phyloP scores from a whole-genome alignment of 164 flowering plant species.

The Amborella trichopoda region DNA sequence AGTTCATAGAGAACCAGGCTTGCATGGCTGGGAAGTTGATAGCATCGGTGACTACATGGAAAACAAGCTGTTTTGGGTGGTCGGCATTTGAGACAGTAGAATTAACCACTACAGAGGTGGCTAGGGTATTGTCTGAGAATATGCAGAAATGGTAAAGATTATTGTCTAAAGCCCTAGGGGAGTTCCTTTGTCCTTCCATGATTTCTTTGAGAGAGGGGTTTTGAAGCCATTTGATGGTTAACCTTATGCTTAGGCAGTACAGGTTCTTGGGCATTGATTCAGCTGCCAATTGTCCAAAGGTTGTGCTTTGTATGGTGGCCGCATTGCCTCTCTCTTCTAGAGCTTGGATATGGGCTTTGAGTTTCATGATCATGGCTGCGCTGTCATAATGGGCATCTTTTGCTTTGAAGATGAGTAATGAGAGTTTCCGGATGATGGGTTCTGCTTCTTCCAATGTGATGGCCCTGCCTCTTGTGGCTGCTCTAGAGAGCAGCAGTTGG shows the following conservation, averaged over 20 bases:
- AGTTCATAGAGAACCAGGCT: slow-evolving; percentile 63
- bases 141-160: slow-evolving; percentile 82
- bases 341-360: slow-evolving; percentile 88
- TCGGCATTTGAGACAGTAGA: slow-evolving; percentile 71
- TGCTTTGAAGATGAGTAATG: slow-evolving; percentile 71
- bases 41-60: slow-evolving; percentile 67
- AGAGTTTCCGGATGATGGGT: slow-evolving; percentile 48
- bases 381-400: slow-evolving; percentile 87
- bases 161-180: slow-evolving; percentile 65
- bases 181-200: slow-evolving; percentile 42
- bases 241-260: slow-evolving; percentile 50
- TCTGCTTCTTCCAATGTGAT: slow-evolving; percentile 64
- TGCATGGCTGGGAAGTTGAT: slow-evolving; percentile 65
- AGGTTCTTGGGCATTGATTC: slow-evolving; percentile 71
- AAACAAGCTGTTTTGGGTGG: slow-evolving; percentile 78
- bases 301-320: slow-evolving; percentile 66
- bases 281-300: slow-evolving; percentile 76
- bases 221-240: slow-evolving; percentile 44
- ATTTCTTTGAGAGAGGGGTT: slow-evolving; percentile 26
- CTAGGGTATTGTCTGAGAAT: slow-evolving; percentile 68
- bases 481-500: slow-evolving; percentile 82
- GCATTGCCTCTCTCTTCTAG: slow-evolving; percentile 88
- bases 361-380: slow-evolving; percentile 86
- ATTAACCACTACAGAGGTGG: slow-evolving; percentile 70
- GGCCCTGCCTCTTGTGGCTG: slow-evolving; percentile 73